Conservation (phyloP, 768 basidiomycete genomes). For the Phanerochaete carnosa region DNA sequence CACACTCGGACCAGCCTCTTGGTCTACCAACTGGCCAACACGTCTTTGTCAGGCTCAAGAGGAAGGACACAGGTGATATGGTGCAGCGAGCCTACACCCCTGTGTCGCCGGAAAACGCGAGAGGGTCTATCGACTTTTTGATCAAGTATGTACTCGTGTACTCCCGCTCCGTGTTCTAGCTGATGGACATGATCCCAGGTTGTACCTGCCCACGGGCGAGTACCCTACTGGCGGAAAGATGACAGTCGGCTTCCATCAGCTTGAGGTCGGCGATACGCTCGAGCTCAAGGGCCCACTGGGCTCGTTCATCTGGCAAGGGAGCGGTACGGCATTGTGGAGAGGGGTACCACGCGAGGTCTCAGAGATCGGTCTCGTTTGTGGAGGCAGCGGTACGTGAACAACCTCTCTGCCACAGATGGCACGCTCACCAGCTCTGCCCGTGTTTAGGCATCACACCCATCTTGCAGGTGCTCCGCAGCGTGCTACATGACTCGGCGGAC, state of each 20-base stretch:
- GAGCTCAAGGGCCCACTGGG: slow-evolving; percentile 63
- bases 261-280: slow-evolving; percentile 44
- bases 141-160: slow-evolving; percentile 39
- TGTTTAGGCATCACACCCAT: slow-evolving; percentile 61
- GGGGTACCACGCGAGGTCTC: slow-evolving; percentile 32
- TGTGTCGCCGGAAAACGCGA: slow-evolving; percentile 38
- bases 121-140: slow-evolving; percentile 49
- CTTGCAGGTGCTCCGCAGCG: slow-evolving; percentile 48
- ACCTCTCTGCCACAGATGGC: not conserved
- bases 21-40: slow-evolving; percentile 62
- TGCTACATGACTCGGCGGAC: slow-evolving; percentile 39
- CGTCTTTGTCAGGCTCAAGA: slow-evolving; percentile 46
- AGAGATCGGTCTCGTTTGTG: slow-evolving; percentile 53
- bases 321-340: slow-evolving; percentile 34
- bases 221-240: slow-evolving; percentile 50
- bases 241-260: slow-evolving; percentile 44
- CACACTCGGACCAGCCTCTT: slow-evolving; percentile 36
- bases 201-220: slow-evolving; percentile 38
- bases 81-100: slow-evolving; percentile 62
- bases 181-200: slow-evolving; percentile 22
- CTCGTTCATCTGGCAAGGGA: slow-evolving; percentile 49
- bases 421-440: not conserved
- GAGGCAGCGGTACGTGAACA: slow-evolving; percentile 43
- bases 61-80: slow-evolving; percentile 33
- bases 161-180: not conserved